Conservation (phyloP, 805 yeast genomes). For the Lipomyces anomalus region DNA sequence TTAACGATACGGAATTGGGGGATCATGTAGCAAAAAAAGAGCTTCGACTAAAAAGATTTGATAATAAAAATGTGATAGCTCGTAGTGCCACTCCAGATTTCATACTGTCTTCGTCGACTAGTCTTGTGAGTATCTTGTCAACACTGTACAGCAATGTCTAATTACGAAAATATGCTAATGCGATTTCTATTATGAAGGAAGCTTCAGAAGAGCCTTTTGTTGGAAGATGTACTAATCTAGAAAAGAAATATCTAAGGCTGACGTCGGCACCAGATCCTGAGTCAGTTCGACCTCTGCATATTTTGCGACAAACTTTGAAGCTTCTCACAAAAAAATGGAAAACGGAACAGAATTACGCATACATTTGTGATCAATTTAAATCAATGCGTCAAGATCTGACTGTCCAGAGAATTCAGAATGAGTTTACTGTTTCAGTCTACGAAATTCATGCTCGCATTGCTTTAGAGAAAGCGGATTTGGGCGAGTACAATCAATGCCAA, state of each 20-base stretch:
- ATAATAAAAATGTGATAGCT: too few species aligned
- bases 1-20: too few species aligned
- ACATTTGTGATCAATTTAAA: constrained; percentile 83
- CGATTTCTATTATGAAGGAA: too few species aligned
- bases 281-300: constrained; percentile 64
- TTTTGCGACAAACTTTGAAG: constrained; percentile 54
- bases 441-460: constrained; percentile 87
- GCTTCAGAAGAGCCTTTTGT: constrained; percentile 33
- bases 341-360: constrained; percentile 56
- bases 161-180: too few species aligned
- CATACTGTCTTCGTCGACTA: too few species aligned
- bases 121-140: too few species aligned
- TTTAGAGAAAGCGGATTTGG: constrained; percentile 73
- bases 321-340: constrained; percentile 50
- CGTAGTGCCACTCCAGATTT: too few species aligned
- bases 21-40: too few species aligned
- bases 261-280: constrained; percentile 91
- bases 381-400: constrained; percentile 89
- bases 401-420: constrained; percentile 78
- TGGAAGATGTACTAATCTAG: constrained; percentile 63
- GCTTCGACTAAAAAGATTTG: too few species aligned
- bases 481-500: constrained; percentile 94
- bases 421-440: constrained; percentile 72
- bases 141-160: too few species aligned
- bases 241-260: constrained; percentile 72